phyloP scores from a whole-genome alignment of 805 yeast genomes.

The Starmerella stigmatis region DNA sequence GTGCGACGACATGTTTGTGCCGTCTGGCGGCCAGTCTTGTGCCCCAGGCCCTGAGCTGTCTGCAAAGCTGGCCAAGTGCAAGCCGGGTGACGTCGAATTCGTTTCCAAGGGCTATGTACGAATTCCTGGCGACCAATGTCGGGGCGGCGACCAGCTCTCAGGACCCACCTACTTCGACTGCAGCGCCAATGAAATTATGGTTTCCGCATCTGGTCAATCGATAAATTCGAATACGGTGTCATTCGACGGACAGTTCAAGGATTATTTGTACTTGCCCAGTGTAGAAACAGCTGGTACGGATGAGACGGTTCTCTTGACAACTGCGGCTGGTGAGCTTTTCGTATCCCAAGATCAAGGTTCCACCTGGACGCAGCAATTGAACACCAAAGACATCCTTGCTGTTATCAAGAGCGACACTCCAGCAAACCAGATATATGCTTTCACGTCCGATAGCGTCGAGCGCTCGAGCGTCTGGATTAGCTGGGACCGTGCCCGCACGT shows the following conservation, averaged over 20 bases:
- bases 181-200: background rate
- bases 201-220: background rate
- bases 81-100: background rate
- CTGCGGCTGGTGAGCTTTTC: conserved; percentile 42
- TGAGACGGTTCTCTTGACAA: conserved; percentile 56
- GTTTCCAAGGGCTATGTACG: conserved; percentile 74
- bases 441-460: conserved; percentile 43
- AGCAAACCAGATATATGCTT: conserved; percentile 45
- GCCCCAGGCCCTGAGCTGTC: conserved; percentile 1
- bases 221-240: conserved; percentile 21
- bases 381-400: conserved; percentile 25
- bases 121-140: conserved; percentile 39
- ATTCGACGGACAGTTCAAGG: conserved; percentile 44
- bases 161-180: conserved; percentile 2
- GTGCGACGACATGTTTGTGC: conserved; percentile 7
- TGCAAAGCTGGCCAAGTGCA: background rate
- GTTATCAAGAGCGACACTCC: conserved; percentile 52
- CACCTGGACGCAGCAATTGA: conserved; percentile 29
- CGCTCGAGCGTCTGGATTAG: conserved; percentile 47
- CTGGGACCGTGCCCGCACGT: conserved; percentile 54
- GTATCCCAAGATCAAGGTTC: conserved; percentile 66
- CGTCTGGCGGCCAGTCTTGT: background rate
- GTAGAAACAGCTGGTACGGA: conserved; percentile 38
- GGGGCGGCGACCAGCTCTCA: background rate
- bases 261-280: conserved; percentile 53